These are phyloP conservation scores for Yamadazyma sp. DNA, from an alignment of 805 yeast species.

Conservation along the genomic window DNA sequence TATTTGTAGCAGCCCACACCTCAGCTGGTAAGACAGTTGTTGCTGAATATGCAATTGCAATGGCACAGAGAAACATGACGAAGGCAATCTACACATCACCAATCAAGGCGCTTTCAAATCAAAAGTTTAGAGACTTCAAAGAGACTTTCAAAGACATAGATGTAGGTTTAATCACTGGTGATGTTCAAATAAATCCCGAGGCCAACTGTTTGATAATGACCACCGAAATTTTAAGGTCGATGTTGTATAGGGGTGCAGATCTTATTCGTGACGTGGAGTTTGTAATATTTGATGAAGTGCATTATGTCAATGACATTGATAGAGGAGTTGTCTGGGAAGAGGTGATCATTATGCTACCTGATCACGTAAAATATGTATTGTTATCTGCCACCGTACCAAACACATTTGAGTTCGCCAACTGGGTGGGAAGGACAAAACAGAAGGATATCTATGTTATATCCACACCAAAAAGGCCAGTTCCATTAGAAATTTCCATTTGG, in stretches of 20 bases:
- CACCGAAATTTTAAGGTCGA: conserved; percentile 90
- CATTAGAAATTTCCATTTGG: conserved; percentile 83
- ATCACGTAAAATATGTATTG: conserved; percentile 87
- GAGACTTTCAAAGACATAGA: conserved; percentile 77
- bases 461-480: conserved; percentile 96
- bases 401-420: conserved; percentile 94
- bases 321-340: conserved; percentile 99
- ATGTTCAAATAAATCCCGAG: conserved; percentile 95
- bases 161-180: conserved; percentile 95
- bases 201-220: conserved; percentile 97
- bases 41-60: conserved; percentile 96
- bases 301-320: conserved; percentile 93
- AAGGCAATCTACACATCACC: conserved; percentile 97
- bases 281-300: conserved; percentile 97
- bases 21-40: conserved; percentile 99
- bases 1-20: conserved; percentile 97
- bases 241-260: conserved; percentile 97
- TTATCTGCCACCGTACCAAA: conserved; percentile 98
- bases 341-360: conserved; percentile 96
- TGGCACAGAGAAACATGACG: conserved; percentile 95
- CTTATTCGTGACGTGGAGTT: conserved; percentile 94
- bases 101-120: conserved; percentile 86
- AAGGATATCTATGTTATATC: conserved; percentile 95
- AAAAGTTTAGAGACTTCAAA: conserved; percentile 84
- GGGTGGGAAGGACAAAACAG: conserved; percentile 97